Conservation (phyloP, 306 rosid genomes). For the Pyrus pyrifolia region DNA sequence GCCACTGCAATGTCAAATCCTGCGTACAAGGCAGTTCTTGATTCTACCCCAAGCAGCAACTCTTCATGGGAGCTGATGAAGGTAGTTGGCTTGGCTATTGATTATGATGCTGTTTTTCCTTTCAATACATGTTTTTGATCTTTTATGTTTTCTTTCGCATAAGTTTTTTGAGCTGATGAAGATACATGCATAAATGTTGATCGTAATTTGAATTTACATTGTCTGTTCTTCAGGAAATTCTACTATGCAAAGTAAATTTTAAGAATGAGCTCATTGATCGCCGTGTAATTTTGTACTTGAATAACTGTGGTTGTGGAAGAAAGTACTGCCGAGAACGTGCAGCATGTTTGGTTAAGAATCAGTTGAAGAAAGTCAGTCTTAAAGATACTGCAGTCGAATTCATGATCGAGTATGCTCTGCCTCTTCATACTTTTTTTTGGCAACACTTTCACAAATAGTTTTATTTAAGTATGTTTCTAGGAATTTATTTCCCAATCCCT, state of each 20-base stretch:
- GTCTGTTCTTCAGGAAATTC: slow-evolving; percentile 60
- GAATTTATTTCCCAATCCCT: background rate
- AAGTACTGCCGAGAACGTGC: slow-evolving; percentile 70
- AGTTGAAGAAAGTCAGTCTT: slow-evolving; percentile 70
- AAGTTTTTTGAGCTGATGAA: background rate
- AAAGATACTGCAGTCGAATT: slow-evolving; percentile 75
- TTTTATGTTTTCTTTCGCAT: background rate
- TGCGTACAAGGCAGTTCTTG: slow-evolving; percentile 95
- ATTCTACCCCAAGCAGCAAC: slow-evolving; percentile 82
- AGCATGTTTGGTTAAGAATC: slow-evolving; percentile 71
- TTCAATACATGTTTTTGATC: background rate
- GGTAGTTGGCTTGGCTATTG: slow-evolving; percentile 35
- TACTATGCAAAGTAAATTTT: slow-evolving; percentile 72
- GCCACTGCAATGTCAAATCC: slow-evolving; percentile 98
- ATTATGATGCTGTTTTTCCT: background rate
- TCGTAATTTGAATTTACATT: background rate
- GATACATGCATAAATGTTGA: background rate
- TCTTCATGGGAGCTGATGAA: slow-evolving; percentile 98
- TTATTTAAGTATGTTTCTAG: background rate
- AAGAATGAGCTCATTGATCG: slow-evolving; percentile 72
- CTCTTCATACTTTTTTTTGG: slow-evolving; percentile 2
- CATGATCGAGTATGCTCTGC: slow-evolving; percentile 66
- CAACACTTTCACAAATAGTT: background rate
- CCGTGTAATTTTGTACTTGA: slow-evolving; percentile 68
- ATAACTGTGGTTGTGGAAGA: slow-evolving; percentile 74